Evolutionary conservation across 2,329 filamentous ascomycete genomes (phyloP), one percentile per base, ranked within the genome.

Genomic region (Rasamsonia emersonii): DNA sequence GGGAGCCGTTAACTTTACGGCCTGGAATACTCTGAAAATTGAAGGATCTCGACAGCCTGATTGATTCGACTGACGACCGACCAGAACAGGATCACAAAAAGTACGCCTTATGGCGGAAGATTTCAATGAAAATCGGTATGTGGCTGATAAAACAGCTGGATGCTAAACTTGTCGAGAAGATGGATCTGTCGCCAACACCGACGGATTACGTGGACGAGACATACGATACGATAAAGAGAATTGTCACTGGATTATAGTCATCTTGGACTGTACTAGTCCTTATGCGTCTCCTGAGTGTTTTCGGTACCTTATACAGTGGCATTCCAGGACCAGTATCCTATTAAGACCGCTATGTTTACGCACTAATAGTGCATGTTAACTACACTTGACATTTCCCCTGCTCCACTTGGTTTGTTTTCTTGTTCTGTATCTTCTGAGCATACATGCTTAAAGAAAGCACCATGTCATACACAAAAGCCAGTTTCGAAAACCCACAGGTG

Each of bases 171-270:
- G 11, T 26, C 6, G 24, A 26, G 15, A 26, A 13, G 15, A 9
- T 26, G 7, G 24, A 13, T 6, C 15, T 26, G 15, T 13, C 11
- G 15, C 24, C 24, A 26, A 26, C 24, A 6, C 24, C 24, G 7
- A 11, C 15, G 24, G 24, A 13, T n/a, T 26, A n/a, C 24, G 24
- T 11, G 11, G 24, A 26, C 24, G 11, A 26, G 11, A 26, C 15
- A n/a, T 26, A 7, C 11, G 11, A 26, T 26, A 13, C 24, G n/a
- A 26, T 26, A 26, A 26, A 26, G 24, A 9, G 11, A 26, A 26
- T 26, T 9, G 24, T 7, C 7, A 26, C 11, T 26, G 11, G 24
- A 26, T 7, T 9, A 26, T 23, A 23, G n/a, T n/a, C 7, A 23
- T n/a, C 20, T 23, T 8, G 8, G 7, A 23, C n/a, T 23, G 7